Percentiles rank a stretch among this genome's conserved stretches.
phyloP scores from a whole-genome alignment of 2,329 filamentous ascomycete species.

The Cladobotryum mycophilum region DNA sequence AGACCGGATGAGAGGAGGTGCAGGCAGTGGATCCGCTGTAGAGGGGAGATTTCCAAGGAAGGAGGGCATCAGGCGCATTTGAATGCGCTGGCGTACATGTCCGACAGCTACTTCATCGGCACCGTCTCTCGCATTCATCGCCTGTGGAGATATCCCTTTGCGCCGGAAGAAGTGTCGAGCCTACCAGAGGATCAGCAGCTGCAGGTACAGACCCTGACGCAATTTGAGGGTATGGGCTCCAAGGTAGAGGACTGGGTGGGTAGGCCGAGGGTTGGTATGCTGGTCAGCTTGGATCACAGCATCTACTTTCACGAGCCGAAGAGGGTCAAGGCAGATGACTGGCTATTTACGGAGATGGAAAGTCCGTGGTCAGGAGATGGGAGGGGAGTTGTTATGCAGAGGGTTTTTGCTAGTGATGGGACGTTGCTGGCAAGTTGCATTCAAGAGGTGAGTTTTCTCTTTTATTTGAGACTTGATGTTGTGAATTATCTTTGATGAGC shows the following conservation, averaged over 20 bases:
- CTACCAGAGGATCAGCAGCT: slow-evolving; percentile 36
- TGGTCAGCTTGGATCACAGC: slow-evolving; percentile 73
- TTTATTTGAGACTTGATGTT: neutral
- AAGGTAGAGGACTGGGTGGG: slow-evolving; percentile 41
- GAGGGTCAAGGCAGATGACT: slow-evolving; percentile 57
- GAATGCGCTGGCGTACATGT: slow-evolving; percentile 86
- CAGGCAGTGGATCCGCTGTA: slow-evolving; percentile 67
- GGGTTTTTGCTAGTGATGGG: slow-evolving; percentile 65
- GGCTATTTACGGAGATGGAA: slow-evolving; percentile 76
- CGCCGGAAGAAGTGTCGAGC: slow-evolving; percentile 47
- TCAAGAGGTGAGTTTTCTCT: slow-evolving; percentile 56
- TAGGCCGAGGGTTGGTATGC: slow-evolving; percentile 67
- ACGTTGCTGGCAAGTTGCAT: slow-evolving; percentile 71
- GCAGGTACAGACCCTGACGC: slow-evolving; percentile 32
- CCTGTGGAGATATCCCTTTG: slow-evolving; percentile 64
- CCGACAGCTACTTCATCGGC: slow-evolving; percentile 87
- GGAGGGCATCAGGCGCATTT: slow-evolving; percentile 78
- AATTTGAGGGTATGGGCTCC: slow-evolving; percentile 36
- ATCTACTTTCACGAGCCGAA: slow-evolving; percentile 62
- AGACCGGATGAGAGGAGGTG: slow-evolving; percentile 61
- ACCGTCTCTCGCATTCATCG: slow-evolving; percentile 77
- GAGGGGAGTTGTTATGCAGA: slow-evolving; percentile 67
- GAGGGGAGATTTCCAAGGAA: slow-evolving; percentile 64
- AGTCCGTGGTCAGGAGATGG: slow-evolving; percentile 76
- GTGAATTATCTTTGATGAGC: slow-evolving; percentile 1